phyloP scores from a whole-genome alignment of 352 stramenopile species.

The Paralagenidium karlingii region DNA sequence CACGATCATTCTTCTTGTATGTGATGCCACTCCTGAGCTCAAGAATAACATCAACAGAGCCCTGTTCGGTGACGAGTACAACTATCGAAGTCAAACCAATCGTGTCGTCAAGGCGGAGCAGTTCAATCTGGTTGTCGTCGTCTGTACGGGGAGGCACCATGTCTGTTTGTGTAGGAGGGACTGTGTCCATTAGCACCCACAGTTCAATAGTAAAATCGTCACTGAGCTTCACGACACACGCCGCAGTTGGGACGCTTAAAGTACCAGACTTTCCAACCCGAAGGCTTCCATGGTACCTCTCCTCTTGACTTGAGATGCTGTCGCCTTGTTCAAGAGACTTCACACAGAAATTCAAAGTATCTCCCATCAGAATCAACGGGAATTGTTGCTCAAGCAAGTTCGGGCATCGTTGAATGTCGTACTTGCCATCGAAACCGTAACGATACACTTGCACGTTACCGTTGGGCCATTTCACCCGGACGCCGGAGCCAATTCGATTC shows the following conservation, averaged over 20 bases:
- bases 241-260: too few species aligned
- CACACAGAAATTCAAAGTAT: slow-evolving; percentile 20
- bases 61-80: too few species aligned
- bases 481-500: slow-evolving; percentile 24
- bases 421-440: slow-evolving; percentile 37
- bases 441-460: slow-evolving; percentile 34
- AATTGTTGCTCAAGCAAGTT: slow-evolving; percentile 6
- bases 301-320: too few species aligned
- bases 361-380: slow-evolving; percentile 33
- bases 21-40: too few species aligned
- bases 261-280: slow-evolving; percentile 4
- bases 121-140: too few species aligned
- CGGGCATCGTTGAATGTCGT: slow-evolving; percentile 34
- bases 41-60: too few species aligned
- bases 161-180: too few species aligned
- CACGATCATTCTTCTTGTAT: too few species aligned
- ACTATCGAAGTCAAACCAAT: too few species aligned
- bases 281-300: slow-evolving; percentile 21
- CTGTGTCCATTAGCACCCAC: slow-evolving; percentile 25
- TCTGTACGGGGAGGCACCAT: too few species aligned
- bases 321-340: slow-evolving; percentile 5
- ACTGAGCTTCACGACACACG: slow-evolving; percentile 4
- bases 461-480: slow-evolving; percentile 43
- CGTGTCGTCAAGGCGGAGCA: too few species aligned
- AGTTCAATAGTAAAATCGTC: slow-evolving; percentile 40